Percentiles rank a stretch among this genome's conserved stretches.
phyloP scores from a whole-genome alignment of 192 early-diverging fungal species.

The Entophlyctis luteolus region DNA sequence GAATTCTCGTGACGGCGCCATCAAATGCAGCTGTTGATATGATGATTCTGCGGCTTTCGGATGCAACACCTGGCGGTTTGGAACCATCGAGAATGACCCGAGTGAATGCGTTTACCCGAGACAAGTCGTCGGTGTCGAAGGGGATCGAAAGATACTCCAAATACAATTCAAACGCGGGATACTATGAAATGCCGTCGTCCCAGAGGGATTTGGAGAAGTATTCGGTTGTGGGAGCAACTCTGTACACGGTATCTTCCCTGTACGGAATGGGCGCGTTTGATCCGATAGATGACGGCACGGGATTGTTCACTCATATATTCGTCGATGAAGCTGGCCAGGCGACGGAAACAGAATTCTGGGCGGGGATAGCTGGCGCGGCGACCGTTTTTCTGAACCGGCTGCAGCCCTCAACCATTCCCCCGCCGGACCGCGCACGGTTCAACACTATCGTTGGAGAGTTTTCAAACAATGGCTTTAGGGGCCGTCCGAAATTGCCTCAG shows the following conservation, averaged over 20 bases:
- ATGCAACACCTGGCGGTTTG: conserved; percentile 6
- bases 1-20: conserved; percentile 18
- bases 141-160: background rate
- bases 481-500: background rate
- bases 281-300: background rate
- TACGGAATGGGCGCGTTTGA: conserved; percentile 20
- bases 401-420: background rate
- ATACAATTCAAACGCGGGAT: background rate
- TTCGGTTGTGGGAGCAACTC: background rate
- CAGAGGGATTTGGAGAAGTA: background rate
- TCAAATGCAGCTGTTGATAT: conserved; percentile 19
- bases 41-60: conserved; percentile 15
- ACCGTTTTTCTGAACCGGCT: background rate
- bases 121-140: background rate
- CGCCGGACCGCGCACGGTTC: background rate
- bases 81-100: conserved; percentile 5
- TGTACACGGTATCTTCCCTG: conserved; percentile 1
- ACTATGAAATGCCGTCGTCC: background rate
- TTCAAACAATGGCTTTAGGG: background rate
- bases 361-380: conserved; percentile 6
- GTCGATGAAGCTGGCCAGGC: conserved; percentile 26
- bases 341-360: conserved; percentile 29
- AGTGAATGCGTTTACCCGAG: conserved; percentile 10
- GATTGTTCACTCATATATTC: conserved; percentile 10
- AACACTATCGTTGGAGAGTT: conserved; percentile 1